Conservation (phyloP, 2,329 filamentous ascomycete species). For the Penicillium aurantiogriseum region DNA sequence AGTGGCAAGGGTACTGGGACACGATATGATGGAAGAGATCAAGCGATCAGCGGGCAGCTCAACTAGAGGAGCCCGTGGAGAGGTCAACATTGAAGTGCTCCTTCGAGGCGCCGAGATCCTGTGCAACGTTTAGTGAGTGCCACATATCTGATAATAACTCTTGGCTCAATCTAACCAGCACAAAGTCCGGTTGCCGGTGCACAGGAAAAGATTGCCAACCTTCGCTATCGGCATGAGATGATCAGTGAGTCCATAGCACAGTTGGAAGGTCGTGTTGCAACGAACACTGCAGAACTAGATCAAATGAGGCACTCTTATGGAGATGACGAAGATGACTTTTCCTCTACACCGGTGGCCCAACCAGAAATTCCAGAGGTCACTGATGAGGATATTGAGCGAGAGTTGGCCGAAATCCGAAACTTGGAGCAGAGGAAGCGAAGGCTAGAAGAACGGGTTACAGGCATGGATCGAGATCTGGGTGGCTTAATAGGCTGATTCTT, state of each 20-base stretch:
- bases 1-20: slow-evolving; percentile 84
- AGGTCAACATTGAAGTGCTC: slow-evolving; percentile 82
- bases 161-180: slow-evolving; percentile 14
- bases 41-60: slow-evolving; percentile 58
- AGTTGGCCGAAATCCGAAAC: slow-evolving; percentile 57
- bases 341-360: slow-evolving; percentile 39
- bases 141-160: background rate
- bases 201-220: slow-evolving; percentile 68
- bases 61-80: slow-evolving; percentile 55
- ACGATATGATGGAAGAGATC: slow-evolving; percentile 80
- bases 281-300: slow-evolving; percentile 71
- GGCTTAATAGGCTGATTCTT: slow-evolving; percentile 53
- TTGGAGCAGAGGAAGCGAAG: slow-evolving; percentile 62
- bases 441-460: slow-evolving; percentile 63
- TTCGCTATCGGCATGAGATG: slow-evolving; percentile 70
- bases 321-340: slow-evolving; percentile 56
- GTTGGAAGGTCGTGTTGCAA: slow-evolving; percentile 75
- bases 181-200: slow-evolving; percentile 70
- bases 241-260: slow-evolving; percentile 72
- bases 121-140: slow-evolving; percentile 74
- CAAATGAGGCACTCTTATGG: slow-evolving; percentile 63
- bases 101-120: slow-evolving; percentile 86
- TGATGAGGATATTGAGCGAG: slow-evolving; percentile 45
- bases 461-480: slow-evolving; percentile 67
- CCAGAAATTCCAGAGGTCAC: slow-evolving; percentile 32